Conservation (phyloP, 2,329 filamentous ascomycete genomes). For the Kalmusia sp. region DNA sequence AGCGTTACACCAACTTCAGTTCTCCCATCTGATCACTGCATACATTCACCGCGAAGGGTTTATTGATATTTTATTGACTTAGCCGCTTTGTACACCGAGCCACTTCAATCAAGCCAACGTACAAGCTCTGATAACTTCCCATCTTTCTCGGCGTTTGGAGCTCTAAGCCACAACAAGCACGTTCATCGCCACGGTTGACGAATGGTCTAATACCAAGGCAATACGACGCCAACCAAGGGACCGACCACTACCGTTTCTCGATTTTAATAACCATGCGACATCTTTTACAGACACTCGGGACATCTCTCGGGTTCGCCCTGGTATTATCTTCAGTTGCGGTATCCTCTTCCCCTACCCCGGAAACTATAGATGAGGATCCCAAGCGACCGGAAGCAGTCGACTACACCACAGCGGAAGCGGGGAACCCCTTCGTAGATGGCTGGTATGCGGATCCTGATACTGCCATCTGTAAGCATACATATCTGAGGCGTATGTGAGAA, state of each 20-base stretch:
- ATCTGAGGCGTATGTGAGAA: not conserved
- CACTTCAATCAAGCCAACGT: no score
- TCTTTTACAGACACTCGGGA: not conserved
- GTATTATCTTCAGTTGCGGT: constrained; percentile 11
- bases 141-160: not conserved
- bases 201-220: not conserved
- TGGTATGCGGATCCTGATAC: constrained; percentile 16
- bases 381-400: not conserved
- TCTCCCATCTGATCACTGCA: no score
- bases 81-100: no score
- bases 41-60: no score
- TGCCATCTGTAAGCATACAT: constrained; percentile 8
- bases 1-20: no score
- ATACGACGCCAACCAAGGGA: not conserved
- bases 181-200: not conserved
- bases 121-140: no score
- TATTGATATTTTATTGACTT: no score
- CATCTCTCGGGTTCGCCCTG: not conserved
- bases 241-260: not conserved
- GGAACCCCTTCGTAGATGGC: constrained; percentile 10
- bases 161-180: not conserved
- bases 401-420: constrained; percentile 12
- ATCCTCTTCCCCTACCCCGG: constrained; percentile 4
- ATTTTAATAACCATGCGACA: not conserved
- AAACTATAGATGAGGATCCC: not conserved